These are phyloP conservation scores for Pouteria campechiana DNA, from an alignment of 179 eudicot genomes.

Conservation along the genomic window DNA sequence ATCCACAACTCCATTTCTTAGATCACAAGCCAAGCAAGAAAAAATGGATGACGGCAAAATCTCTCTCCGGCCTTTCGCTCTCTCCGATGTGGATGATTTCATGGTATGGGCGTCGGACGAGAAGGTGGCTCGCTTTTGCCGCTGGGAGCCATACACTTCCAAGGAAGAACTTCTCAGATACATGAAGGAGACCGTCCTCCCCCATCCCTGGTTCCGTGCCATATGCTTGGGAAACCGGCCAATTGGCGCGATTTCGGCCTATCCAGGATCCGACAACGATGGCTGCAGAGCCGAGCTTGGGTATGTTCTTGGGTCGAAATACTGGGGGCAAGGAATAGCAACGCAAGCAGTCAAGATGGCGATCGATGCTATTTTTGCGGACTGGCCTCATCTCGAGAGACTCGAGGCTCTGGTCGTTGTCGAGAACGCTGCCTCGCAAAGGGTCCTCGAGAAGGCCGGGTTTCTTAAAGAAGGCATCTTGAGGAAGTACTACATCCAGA, in stretches of 20 bases:
- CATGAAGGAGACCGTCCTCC: constrained; percentile 8
- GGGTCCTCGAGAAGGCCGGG: constrained; percentile 51
- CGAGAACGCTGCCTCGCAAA: constrained; percentile 28
- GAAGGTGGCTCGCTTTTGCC: constrained; percentile 26
- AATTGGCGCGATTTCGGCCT: constrained; percentile 27
- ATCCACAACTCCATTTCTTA: no score
- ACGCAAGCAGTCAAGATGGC: constrained; percentile 22
- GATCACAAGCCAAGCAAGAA: no score
- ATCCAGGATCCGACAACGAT: constrained; percentile 20
- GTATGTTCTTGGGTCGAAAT: constrained; percentile 16
- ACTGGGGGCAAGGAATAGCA: constrained; percentile 33
- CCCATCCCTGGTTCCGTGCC: constrained; percentile 40
- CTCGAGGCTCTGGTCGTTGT: constrained; percentile 23
- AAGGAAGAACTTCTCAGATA: constrained; percentile 23
- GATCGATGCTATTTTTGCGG: constrained; percentile 5
- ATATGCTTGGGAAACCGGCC: constrained; percentile 32
- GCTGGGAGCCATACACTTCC: constrained; percentile 25
- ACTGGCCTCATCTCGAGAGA: constrained; percentile 19
- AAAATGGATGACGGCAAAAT: no score
- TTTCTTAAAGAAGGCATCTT: constrained; percentile 34
- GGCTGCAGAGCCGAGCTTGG: constrained; percentile 32
- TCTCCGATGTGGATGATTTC: constrained; percentile 36
- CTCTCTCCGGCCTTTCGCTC: constrained; percentile 27
- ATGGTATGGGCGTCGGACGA: constrained; percentile 46
- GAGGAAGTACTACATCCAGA: constrained; percentile 30